Base-by-base conservation (phyloP, 108 stramenopile genomes). In the Fragilaria radians region DNA sequence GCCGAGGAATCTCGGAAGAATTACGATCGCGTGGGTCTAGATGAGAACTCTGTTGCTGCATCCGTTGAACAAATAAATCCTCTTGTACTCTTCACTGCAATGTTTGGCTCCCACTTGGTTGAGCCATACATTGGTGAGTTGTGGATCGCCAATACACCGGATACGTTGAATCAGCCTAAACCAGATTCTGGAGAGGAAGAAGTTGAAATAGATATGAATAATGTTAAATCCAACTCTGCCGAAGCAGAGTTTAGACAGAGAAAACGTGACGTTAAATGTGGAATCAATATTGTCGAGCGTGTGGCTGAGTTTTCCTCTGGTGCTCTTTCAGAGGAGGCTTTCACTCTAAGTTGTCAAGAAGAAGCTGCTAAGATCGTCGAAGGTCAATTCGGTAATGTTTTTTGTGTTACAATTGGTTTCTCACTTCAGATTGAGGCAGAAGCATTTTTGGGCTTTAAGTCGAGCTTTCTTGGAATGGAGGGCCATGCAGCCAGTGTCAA, bases 111-210 rank as follows among this genome's bases (percentile, higher is more conserved):
- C 11, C 75, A 78, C 27, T 66, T 77, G 46, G 86, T 94, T 25
- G 76, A 88, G 54, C 89, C 88, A 0, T 95, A 89, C 51, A 77
- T 91, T 57, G 94, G 90, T 22, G 89, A 91, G 61, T 65, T 92
- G 29, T 89, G 87, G 86, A 84, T 92, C 51, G 90, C 94, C 17
- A 70, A 76, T 31, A 80, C 79, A 48, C 85, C 85, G 4, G 92
- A 87, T 56, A 76, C 59, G 27, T 5, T 51, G 4, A 5, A 9
- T 22, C 11, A 59, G 45, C 4, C 17, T 11, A 51, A 55, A 50
- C 30, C 50, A 23, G 46, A 68, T 4, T 27, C 57, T 4, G 21
- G 64, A 49, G 53, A 53, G n/a, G 49, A 63, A 2, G 72, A 78
- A 50, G 62, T 45, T 9, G 54, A 65, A 0, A 52, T 61, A 50